Conservation (phyloP, 2,329 filamentous ascomycete genomes). For the Fusarium sublunatum region DNA sequence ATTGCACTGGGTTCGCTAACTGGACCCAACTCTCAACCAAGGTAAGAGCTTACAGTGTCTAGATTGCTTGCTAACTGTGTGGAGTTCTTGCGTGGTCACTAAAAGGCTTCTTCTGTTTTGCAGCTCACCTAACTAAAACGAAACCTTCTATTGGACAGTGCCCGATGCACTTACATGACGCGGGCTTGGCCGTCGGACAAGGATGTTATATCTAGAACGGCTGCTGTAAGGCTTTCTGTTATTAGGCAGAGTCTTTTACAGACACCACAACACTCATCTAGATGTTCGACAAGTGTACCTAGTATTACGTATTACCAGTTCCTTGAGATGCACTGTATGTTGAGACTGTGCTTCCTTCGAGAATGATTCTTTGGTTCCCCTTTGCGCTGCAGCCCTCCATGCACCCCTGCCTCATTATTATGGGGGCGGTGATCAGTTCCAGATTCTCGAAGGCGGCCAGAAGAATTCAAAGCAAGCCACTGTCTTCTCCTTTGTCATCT, state of each 20-base stretch:
- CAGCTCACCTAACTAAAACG: constrained; percentile 9
- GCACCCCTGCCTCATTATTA: constrained; percentile 31
- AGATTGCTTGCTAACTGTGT: constrained; percentile 1
- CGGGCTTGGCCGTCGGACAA: not conserved
- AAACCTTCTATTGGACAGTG: constrained; percentile 20
- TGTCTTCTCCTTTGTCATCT: constrained; percentile 29
- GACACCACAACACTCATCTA: not conserved
- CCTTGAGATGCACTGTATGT: constrained; percentile 15
- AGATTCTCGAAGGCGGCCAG: constrained; percentile 47
- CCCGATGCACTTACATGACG: constrained; percentile 4
- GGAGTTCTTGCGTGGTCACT: constrained; percentile 10
- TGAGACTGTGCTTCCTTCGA: constrained; percentile 44
- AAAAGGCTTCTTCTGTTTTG: constrained; percentile 5
- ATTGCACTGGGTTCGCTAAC: not conserved
- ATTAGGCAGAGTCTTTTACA: not conserved
- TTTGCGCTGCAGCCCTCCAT: constrained; percentile 28
- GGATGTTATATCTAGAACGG: not conserved
- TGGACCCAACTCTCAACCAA: not conserved
- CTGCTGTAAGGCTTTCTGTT: not conserved
- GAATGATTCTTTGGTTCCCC: constrained; percentile 43
- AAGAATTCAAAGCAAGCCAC: constrained; percentile 43
- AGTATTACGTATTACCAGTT: constrained; percentile 5
- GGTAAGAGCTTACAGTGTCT: not conserved
- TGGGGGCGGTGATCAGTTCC: constrained; percentile 39
- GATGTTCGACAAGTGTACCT: not conserved